A percentile compares a stretch with the other conserved stretches of the same genome.
Evolutionary conservation across 768 basidiomycete genomes (phyloP).

Genomic region (Auricularia auricula-judae): DNA sequence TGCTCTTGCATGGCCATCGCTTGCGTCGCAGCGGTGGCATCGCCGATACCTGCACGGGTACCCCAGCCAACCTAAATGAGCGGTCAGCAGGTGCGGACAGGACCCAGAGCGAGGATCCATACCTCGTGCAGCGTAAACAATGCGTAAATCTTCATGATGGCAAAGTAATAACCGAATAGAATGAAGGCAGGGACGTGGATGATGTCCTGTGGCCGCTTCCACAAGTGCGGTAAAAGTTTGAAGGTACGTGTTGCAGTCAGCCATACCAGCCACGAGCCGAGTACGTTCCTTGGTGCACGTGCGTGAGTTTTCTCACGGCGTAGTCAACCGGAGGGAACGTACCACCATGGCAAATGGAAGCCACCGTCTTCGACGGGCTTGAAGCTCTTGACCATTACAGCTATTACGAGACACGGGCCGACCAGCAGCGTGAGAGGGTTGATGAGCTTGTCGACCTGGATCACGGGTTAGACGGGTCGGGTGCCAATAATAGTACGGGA

Average conservation of each 20-base stretch:
- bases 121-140: slow-evolving; percentile 84
- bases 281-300: slow-evolving; percentile 44
- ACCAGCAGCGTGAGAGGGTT: slow-evolving; percentile 80
- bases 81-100: background rate
- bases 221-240: slow-evolving; percentile 74
- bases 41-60: slow-evolving; percentile 88
- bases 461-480: background rate
- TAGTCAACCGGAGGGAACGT: slow-evolving; percentile 15
- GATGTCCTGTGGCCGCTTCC: slow-evolving; percentile 63
- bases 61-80: slow-evolving; percentile 75
- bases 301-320: background rate
- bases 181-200: slow-evolving; percentile 82
- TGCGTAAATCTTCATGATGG: slow-evolving; percentile 90
- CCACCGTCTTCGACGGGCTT: slow-evolving; percentile 55
- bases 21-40: slow-evolving; percentile 64
- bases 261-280: slow-evolving; percentile 59
- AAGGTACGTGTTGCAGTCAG: slow-evolving; percentile 52
- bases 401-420: slow-evolving; percentile 69
- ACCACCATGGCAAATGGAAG: slow-evolving; percentile 79
- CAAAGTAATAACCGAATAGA: slow-evolving; percentile 87
- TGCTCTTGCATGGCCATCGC: slow-evolving; percentile 31
- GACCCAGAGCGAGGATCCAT: slow-evolving; percentile 11
- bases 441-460: slow-evolving; percentile 67
- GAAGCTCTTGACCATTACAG: slow-evolving; percentile 71
- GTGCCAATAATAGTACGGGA: background rate